Evolutionary conservation across 73 alveolate genomes (phyloP).

Genomic region (Blepharisma stoltei): DNA sequence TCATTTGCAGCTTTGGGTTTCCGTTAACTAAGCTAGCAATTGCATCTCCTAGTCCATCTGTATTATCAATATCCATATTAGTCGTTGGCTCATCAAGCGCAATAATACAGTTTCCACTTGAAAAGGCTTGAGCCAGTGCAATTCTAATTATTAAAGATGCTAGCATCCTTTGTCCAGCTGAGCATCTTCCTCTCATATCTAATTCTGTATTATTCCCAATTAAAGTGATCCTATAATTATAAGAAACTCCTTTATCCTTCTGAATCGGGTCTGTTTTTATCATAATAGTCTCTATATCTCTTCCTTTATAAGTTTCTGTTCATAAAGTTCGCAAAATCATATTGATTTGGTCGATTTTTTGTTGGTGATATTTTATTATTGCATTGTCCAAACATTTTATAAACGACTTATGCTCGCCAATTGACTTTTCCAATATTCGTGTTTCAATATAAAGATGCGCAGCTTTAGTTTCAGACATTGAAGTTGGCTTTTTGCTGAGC

Average conservation of each 20-base stretch:
- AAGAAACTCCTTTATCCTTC: constrained; percentile 67
- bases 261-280: constrained; percentile 86
- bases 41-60: constrained; percentile 93
- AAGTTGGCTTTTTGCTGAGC: constrained; percentile 2
- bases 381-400: constrained; percentile 85
- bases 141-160: constrained; percentile 96
- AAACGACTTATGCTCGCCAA: constrained; percentile 58
- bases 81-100: constrained; percentile 99
- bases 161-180: constrained; percentile 98
- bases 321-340: constrained; percentile 83
- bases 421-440: constrained; percentile 37
- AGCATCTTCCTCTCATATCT: constrained; percentile 99
- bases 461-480: constrained; percentile 31
- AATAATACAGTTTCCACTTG: constrained; percentile 91
- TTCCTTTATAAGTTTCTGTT: constrained; percentile 93
- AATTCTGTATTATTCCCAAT: constrained; percentile 61
- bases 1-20: constrained; percentile 77
- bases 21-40: constrained; percentile 81
- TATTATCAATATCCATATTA: constrained; percentile 93
- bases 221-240: constrained; percentile 89
- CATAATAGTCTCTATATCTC: constrained; percentile 88
- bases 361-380: constrained; percentile 86
- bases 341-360: constrained; percentile 94
- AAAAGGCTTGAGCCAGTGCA: constrained; percentile 99
- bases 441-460: background rate